Evolutionary conservation across 1,284 basidiomycete species (phyloP), one percentile per base, ranked within the genome.

Genomic region (Ganoderma multipileum): DNA sequence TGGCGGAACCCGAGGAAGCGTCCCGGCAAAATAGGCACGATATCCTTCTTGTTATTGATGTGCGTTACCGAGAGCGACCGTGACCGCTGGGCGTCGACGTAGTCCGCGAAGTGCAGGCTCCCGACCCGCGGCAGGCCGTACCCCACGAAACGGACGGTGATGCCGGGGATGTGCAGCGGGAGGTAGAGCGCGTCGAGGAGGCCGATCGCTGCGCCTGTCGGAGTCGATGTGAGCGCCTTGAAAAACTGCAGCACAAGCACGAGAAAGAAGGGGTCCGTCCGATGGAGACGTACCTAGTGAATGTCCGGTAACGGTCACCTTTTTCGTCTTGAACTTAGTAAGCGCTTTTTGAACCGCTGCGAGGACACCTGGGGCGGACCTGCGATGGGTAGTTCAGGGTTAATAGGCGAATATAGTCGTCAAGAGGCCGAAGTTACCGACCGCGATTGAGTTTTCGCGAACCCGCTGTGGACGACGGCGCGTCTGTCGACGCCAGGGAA

Each of bases 101-200:
- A 89, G 73, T 88, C 71, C 0, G 88, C 89, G 77, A 86, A 76
- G 81, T 80, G 75, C 88, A 91, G 57, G 87, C 90, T 68, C 85
- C 86, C 86, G 81, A 77, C 89, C 50, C 90, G 83, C 26, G 91
- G 91, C 75, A 89, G 81, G n/a, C 85, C 84, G 70, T 85, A 87
- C 0, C 77, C 80, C 39, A 87, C 74, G 42, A 81, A 81, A 66
- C 78, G 80, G 74, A 85, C 78, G 1, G 74, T 77, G 2, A 79
- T 80, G 2, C 71, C 73, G 82, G 78, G 65, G 7, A 88, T 76
- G 66, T 85, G 82, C 30, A 85, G 74, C 3, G 82, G 81, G 28
- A 88, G 78, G 73, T 81, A 85, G 14, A 86, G 80, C 0, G 82
- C 76, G 69, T 85, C 84, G 23, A 88, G 77, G 16, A 87, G 77